A percentile compares a stretch with the other conserved stretches of the same genome.
phyloP scores from a whole-genome alignment of 2,329 filamentous ascomycete genomes.

The Penicillium polonicum region DNA sequence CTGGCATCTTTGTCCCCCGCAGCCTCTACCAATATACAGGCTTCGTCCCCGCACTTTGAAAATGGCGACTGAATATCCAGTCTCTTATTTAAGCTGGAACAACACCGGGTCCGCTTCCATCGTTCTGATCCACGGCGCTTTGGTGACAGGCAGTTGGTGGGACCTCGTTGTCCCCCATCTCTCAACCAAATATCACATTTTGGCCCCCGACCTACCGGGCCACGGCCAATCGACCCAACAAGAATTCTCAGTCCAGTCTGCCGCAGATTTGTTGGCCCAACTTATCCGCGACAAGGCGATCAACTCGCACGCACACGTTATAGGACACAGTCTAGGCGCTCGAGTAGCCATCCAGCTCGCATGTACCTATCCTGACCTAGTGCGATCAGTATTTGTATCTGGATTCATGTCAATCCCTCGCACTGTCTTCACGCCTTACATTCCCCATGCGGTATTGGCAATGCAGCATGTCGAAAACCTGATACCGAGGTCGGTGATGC shows the following conservation, averaged over 20 bases:
- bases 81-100: not conserved
- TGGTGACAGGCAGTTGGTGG: not conserved
- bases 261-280: not conserved
- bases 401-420: not conserved
- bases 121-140: not conserved
- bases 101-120: not conserved
- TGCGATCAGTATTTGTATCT: not conserved
- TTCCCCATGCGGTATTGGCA: not conserved
- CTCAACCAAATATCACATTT: not conserved
- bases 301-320: not conserved
- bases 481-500: not conserved
- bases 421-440: not conserved
- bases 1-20: not conserved
- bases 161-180: not conserved
- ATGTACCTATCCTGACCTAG: not conserved
- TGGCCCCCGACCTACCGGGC: not conserved
- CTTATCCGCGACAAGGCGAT: not conserved
- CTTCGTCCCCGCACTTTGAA: not conserved
- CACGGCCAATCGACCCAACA: not conserved
- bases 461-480: not conserved
- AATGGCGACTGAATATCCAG: not conserved
- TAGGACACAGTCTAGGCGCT: not conserved
- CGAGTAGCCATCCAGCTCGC: not conserved
- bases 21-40: not conserved
- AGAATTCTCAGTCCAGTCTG: not conserved